Evolutionary conservation across 2,329 filamentous ascomycete species (phyloP), one percentile per base, ranked within the genome.

Genomic region (Parastagonospora nodorum): DNA sequence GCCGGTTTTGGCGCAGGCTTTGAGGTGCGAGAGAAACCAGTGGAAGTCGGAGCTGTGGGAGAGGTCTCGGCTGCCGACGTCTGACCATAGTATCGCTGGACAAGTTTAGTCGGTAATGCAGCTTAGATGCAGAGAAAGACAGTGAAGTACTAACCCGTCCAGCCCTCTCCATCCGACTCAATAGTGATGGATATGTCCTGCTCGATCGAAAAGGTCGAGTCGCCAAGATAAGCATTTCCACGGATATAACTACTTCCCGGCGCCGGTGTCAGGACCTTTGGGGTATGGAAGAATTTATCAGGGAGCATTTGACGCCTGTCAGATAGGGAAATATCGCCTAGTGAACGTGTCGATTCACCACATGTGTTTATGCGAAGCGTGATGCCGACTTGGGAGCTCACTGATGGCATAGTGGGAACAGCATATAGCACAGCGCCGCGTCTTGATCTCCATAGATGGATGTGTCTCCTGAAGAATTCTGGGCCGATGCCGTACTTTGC

Each of bases 401-500:
- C 35, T 6, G 39, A 50, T 7, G 47, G 51, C 7, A 41, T 27
- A 12, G 32, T 40, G 2, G 47, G 37, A 7, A 47, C 41, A 8
- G 42, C 35, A 39, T 54, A 43, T 27, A 50, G 19, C 8, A 54
- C 51, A 27, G 51, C 33, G 5, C 51, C 51, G 5, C 44, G n/a
- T 5, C 47, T 19, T 6, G 51, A 43, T 7, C 51, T 42, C 51
- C 51, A 50, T 24, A 50, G 38, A 33, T 54, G 47, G 5, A 54
- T 45, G 36, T 54, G 51, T 30, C 37, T 39, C 10, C 51, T 38
- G 33, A 54, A 54, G 31, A 47, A 54, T 15, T 50, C 51, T 8
- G 43, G 40, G 2, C 29, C 39, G 14, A 54, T 48, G 5, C 29
- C 33, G 33, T 43, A 54, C 5, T 44, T 50, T 2, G 51, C 51